Percentiles rank a stretch among this genome's conserved stretches.
phyloP scores from a whole-genome alignment of 2,329 filamentous ascomycete genomes.

The Triangularia verruculosa region DNA sequence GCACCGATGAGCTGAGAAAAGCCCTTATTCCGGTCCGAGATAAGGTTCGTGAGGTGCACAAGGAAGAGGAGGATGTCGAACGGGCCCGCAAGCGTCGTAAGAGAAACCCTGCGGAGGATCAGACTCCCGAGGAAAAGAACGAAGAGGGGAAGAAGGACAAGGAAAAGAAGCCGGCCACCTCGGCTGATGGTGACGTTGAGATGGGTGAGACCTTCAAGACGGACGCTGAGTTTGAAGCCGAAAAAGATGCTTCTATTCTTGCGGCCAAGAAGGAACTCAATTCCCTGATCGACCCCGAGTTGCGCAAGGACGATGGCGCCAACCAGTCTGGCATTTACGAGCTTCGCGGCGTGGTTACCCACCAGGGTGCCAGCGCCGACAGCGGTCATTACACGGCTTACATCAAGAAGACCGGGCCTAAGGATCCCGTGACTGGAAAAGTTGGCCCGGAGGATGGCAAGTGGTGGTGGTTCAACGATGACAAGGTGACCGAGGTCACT shows the following conservation, averaged over 20 bases:
- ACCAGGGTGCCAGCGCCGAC: constrained; percentile 94
- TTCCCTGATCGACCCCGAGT: constrained; percentile 69
- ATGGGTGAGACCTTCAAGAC: constrained; percentile 80
- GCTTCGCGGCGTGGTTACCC: constrained; percentile 87
- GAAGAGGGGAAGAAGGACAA: constrained; percentile 40
- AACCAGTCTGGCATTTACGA: constrained; percentile 97
- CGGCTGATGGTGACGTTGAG: constrained; percentile 65
- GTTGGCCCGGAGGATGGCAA: constrained; percentile 80
- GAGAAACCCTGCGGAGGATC: constrained; percentile 46
- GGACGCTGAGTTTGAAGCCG: constrained; percentile 86
- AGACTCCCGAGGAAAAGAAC: constrained; percentile 46
- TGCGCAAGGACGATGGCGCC: constrained; percentile 73
- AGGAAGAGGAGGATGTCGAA: constrained; percentile 92
- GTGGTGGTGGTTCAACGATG: constrained; percentile 99
- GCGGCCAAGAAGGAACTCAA: constrained; percentile 85
- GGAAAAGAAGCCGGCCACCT: constrained; percentile 37
- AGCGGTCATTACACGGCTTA: constrained; percentile 98
- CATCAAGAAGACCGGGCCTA: constrained; percentile 80
- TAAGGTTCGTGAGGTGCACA: constrained; percentile 90
- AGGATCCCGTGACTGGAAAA: constrained; percentile 75
- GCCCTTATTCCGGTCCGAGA: constrained; percentile 89
- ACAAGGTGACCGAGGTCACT: constrained; percentile 90
- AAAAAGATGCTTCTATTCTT: constrained; percentile 71
- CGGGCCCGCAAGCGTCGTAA: constrained; percentile 90
- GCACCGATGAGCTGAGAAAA: constrained; percentile 81